phyloP scores from a whole-genome alignment of 805 yeast genomes.

The Saturnispora sekii region DNA sequence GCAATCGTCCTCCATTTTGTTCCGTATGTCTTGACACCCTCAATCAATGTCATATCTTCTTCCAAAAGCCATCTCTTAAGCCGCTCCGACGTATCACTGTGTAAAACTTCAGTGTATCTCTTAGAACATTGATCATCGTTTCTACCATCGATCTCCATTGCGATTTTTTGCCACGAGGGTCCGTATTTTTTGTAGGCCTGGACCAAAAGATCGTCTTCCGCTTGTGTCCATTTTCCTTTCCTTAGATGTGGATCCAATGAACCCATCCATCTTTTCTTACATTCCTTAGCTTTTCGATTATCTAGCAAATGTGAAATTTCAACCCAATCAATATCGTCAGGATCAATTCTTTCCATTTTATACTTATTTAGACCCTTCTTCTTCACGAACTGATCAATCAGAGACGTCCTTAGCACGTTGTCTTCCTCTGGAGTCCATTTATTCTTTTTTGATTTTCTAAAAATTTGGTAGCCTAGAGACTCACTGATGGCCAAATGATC shows the following conservation, averaged over 20 bases:
- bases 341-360: constrained; percentile 23
- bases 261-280: constrained; percentile 80
- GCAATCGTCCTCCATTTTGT: constrained; percentile 87
- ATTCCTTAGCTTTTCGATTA: constrained; percentile 64
- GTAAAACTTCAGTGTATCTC: constrained; percentile 78
- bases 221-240: constrained; percentile 80
- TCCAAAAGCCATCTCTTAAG: constrained; percentile 69
- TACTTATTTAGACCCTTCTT: constrained; percentile 14
- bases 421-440: constrained; percentile 78
- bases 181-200: constrained; percentile 63
- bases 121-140: constrained; percentile 95
- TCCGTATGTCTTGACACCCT: constrained; percentile 60
- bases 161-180: constrained; percentile 78
- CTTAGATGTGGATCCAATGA: constrained; percentile 74
- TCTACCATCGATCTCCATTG: constrained; percentile 67
- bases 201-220: constrained; percentile 61
- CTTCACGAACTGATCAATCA: constrained; percentile 27
- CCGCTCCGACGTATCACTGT: constrained; percentile 70
- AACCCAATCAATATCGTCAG: constrained; percentile 54
- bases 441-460: constrained; percentile 49
- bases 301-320: constrained; percentile 34
- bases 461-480: constrained; percentile 65
- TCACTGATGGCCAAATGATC: constrained; percentile 56
- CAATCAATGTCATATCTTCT: constrained; percentile 66
- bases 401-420: constrained; percentile 34